phyloP scores from a whole-genome alignment of 345 rosid species.

The Heritiera littoralis region DNA sequence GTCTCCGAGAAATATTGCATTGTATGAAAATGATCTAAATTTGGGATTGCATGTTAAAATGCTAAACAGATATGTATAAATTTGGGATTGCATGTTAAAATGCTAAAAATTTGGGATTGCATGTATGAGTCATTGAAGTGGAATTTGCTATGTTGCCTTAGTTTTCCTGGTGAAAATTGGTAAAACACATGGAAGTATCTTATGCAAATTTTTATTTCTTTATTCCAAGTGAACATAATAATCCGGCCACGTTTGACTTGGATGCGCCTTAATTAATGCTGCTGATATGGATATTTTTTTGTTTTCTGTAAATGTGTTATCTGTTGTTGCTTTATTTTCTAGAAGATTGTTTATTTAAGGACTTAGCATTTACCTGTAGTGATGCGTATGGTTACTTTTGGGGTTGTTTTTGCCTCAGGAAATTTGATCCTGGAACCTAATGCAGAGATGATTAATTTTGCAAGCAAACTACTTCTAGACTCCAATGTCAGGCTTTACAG shows the following conservation, averaged over 20 bases:
- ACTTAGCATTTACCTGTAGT: neutral
- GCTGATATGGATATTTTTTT: neutral
- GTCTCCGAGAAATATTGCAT: neutral
- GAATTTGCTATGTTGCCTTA: neutral
- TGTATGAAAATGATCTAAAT: neutral
- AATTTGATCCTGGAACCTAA: constrained; percentile 56
- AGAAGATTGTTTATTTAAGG: neutral
- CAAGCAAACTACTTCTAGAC: constrained; percentile 57
- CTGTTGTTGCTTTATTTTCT: too few relatives aligned
- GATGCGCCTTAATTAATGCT: neutral
- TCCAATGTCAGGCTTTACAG: constrained; percentile 53
- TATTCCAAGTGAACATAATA: neutral
- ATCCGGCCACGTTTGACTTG: neutral
- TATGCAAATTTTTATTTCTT: neutral
- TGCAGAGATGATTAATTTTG: constrained; percentile 48
- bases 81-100: neutral
- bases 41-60: neutral
- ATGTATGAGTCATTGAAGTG: neutral
- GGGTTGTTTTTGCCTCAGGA: constrained; percentile 45
- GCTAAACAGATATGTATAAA: too few relatives aligned
- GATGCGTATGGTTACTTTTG: neutral
- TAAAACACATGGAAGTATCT: neutral
- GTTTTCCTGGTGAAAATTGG: neutral
- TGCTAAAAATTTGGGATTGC: neutral
- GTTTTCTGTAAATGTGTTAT: neutral